These are phyloP conservation scores for Aspergillus fijiensis DNA, from an alignment of 2,329 filamentous ascomycete genomes.

Conservation along the genomic window DNA sequence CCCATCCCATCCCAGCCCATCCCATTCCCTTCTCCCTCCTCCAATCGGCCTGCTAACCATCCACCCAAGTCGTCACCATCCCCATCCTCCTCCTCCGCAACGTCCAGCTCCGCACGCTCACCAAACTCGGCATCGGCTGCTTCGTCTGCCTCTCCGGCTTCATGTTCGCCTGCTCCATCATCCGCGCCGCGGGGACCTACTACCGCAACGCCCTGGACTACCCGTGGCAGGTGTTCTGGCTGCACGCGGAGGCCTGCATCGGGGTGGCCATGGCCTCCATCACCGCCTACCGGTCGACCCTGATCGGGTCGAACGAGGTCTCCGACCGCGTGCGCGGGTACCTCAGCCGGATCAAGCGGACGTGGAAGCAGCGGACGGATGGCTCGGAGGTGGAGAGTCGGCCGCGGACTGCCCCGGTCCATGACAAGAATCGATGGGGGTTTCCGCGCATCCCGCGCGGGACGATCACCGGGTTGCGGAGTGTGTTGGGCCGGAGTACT, in stretches of 20 bases:
- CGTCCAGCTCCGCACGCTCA: not conserved
- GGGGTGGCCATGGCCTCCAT: not conserved
- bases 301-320: not conserved
- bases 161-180: slow-evolving; percentile 3
- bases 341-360: not conserved
- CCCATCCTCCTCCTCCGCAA: not conserved
- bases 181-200: slow-evolving; percentile 1
- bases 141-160: slow-evolving; percentile 1
- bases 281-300: not conserved
- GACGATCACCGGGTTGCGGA: no score
- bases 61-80: not conserved
- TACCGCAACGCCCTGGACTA: slow-evolving; percentile 1
- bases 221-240: slow-evolving; percentile 5
- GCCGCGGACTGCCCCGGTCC: no score
- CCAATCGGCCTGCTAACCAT: not conserved
- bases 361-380: no score
- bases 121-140: not conserved
- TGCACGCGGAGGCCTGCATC: not conserved
- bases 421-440: no score
- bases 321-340: not conserved
- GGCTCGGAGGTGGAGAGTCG: no score
- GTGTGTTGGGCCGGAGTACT: no score
- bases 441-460: no score
- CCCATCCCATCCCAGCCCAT: no score
- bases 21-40: no score